Evolutionary conservation across 148 eudicot genomes (phyloP).

Genomic region (Persicaria maculosa): DNA sequence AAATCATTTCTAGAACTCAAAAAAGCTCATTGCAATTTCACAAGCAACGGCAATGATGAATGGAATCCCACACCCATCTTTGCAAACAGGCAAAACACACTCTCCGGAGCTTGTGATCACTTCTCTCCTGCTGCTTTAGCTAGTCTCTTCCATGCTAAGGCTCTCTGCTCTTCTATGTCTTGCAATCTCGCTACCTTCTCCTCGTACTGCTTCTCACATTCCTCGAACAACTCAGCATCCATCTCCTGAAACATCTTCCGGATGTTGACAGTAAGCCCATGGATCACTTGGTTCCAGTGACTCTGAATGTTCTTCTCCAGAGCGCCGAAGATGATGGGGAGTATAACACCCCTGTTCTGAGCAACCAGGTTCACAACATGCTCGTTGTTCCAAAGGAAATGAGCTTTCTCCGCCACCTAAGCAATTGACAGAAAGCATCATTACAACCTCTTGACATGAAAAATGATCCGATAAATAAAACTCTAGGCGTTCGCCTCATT

Average conservation of each 20-base stretch:
- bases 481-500: no score
- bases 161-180: conserved; percentile 42
- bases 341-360: conserved; percentile 42
- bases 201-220: conserved; percentile 45
- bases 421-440: not conserved
- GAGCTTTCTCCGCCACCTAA: conserved; percentile 67
- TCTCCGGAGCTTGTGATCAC: not conserved
- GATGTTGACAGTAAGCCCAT: conserved; percentile 56
- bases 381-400: conserved; percentile 65
- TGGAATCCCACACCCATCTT: not conserved
- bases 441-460: not conserved
- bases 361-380: conserved; percentile 64
- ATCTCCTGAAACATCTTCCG: conserved; percentile 66
- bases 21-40: not conserved
- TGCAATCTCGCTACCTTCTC: conserved; percentile 35
- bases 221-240: conserved; percentile 56
- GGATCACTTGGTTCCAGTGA: conserved; percentile 72
- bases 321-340: conserved; percentile 66
- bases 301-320: conserved; percentile 57
- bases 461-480: not conserved
- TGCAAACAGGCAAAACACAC: not conserved
- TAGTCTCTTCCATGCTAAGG: conserved; percentile 47
- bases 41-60: not conserved
- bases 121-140: conserved; percentile 40
- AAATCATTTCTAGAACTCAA: not conserved